Evolutionary conservation across 129 eudicot species (phyloP).

Genomic region (carrot (Daucus carota)): DNA sequence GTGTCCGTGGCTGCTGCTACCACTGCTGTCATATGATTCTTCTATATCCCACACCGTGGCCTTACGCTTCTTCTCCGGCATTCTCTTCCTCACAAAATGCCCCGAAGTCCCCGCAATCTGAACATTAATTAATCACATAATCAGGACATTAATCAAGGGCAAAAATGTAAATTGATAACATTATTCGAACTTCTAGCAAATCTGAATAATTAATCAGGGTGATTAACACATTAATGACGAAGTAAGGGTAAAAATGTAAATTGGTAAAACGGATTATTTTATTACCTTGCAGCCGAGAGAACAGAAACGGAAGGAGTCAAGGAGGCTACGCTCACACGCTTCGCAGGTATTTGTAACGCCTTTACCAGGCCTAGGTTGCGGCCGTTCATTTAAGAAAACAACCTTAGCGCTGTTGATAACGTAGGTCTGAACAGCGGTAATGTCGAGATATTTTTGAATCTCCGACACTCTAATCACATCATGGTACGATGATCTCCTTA

Average conservation of each 20-base stretch:
- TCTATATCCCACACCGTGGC: not conserved
- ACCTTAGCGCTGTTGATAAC: conserved; percentile 91
- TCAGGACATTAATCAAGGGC: not conserved
- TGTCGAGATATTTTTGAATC: conserved; percentile 79
- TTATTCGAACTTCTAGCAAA: conserved; percentile 60
- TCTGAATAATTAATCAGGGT: conserved; percentile 20
- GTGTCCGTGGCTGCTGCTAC: not conserved
- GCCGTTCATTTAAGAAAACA: conserved; percentile 85
- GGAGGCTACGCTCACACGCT: conserved; percentile 91
- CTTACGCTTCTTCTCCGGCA: conserved; percentile 25
- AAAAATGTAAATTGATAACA: conserved; percentile 5
- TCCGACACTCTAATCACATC: conserved; percentile 94
- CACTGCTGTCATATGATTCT: not conserved
- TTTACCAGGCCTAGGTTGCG: conserved; percentile 96
- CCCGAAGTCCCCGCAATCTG: conserved; percentile 79
- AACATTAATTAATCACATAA: not conserved
- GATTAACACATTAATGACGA: not conserved
- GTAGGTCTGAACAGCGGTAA: conserved; percentile 71
- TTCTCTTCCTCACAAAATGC: conserved; percentile 34
- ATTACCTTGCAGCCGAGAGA: conserved; percentile 96
- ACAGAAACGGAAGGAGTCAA: conserved; percentile 81
- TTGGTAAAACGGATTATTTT: not conserved
- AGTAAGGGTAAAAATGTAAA: not conserved
- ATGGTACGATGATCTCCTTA: conserved; percentile 90
- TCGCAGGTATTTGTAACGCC: conserved; percentile 92